A percentile compares a stretch with the other conserved stretches of the same genome.
phyloP scores from a whole-genome alignment of 2,329 filamentous ascomycete species.

The Pestalotiopsis sp. region DNA sequence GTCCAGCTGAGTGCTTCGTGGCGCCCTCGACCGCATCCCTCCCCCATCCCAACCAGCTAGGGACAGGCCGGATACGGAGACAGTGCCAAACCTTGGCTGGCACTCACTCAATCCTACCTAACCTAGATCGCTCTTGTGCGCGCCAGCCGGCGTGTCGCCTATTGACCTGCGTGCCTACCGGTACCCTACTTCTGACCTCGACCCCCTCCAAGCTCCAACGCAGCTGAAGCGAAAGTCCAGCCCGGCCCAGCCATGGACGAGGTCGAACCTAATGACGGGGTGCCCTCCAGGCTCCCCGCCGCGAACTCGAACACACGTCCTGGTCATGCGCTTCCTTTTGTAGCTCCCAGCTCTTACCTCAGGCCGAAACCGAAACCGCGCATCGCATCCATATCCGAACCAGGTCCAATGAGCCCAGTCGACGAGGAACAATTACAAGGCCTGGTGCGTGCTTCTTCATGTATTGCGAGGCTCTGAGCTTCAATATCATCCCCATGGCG shows the following conservation, averaged over 20 bases:
- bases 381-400: conserved; percentile 44
- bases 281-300: conserved; percentile 9
- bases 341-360: conserved; percentile 63
- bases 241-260: conserved; percentile 5
- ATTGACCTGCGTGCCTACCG: too few relatives aligned
- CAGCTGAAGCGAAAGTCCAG: conserved; percentile 1
- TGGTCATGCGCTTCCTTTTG: conserved; percentile 57
- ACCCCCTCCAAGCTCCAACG: neutral
- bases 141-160: neutral
- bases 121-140: neutral
- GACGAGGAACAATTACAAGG: conserved; percentile 80
- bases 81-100: neutral
- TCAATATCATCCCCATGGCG: neutral
- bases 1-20: neutral
- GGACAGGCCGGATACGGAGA: neutral
- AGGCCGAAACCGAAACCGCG: conserved; percentile 41
- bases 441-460: conserved; percentile 60
- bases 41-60: neutral
- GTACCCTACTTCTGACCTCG: too few relatives aligned
- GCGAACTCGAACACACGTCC: conserved; percentile 17
- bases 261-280: conserved; percentile 11
- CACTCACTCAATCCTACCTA: neutral
- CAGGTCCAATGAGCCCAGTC: conserved; percentile 58
- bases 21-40: neutral
- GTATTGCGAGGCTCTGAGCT: conserved; percentile 1